phyloP scores from a whole-genome alignment of 2,329 filamentous ascomycete genomes.

The Saccharata proteae region DNA sequence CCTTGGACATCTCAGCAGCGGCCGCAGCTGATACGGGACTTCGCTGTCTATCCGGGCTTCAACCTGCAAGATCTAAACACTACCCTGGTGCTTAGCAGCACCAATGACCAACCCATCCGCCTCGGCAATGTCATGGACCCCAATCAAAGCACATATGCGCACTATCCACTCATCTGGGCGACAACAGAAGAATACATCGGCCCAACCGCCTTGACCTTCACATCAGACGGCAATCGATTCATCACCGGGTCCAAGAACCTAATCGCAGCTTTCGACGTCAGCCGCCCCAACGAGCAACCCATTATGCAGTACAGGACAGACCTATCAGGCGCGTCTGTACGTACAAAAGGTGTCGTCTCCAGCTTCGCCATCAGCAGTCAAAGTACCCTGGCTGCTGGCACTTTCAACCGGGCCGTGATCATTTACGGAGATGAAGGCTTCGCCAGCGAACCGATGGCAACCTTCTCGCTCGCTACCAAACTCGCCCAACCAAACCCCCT shows the following conservation, averaged over 20 bases:
- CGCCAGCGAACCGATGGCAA: conserved; percentile 33
- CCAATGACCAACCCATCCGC: conserved; percentile 43
- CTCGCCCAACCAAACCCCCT: conserved; percentile 17
- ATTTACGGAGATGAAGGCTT: conserved; percentile 39
- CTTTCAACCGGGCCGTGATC: conserved; percentile 42
- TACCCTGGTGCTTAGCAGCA: conserved; percentile 39
- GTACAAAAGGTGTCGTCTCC: conserved; percentile 43
- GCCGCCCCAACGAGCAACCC: conserved; percentile 35
- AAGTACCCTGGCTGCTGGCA: conserved; percentile 43
- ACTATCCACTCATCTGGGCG: conserved; percentile 43
- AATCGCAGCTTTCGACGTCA: conserved; percentile 45
- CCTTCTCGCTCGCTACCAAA: conserved; percentile 8
- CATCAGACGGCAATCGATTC: conserved; percentile 37
- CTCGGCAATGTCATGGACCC: conserved; percentile 34
- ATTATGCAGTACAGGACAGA: conserved; percentile 12
- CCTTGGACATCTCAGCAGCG: conserved; percentile 31
- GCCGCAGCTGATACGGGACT: conserved; percentile 40
- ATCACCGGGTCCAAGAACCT: conserved; percentile 43
- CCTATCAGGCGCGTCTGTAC: conserved; percentile 13
- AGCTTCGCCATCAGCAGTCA: conserved; percentile 36
- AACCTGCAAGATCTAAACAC: conserved; percentile 37
- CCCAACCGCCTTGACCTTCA: conserved; percentile 44
- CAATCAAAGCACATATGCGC: conserved; percentile 29
- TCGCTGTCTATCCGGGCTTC: conserved; percentile 43
- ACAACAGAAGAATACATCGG: conserved; percentile 45